Evolutionary conservation across 179 eudicot genomes (phyloP).

Genomic region (Spergularia azorica): DNA sequence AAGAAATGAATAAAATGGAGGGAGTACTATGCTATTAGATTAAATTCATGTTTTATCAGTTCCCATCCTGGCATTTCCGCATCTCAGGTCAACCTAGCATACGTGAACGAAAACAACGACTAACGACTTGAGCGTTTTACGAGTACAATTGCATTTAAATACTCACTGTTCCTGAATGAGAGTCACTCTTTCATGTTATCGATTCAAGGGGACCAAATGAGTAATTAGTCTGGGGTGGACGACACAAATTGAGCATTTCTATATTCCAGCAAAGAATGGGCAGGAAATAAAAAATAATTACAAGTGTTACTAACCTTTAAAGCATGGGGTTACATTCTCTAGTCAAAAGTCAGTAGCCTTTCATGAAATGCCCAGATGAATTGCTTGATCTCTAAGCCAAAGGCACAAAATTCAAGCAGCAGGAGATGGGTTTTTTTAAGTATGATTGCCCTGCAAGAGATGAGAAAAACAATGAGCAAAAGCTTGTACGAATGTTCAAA

Average conservation of each 20-base stretch:
- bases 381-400: slow-evolving; percentile 2
- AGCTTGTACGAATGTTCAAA: neutral
- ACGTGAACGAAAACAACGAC: too few relatives aligned
- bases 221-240: neutral
- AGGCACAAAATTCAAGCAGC: neutral
- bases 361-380: neutral
- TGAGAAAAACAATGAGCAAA: slow-evolving; percentile 4
- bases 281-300: neutral
- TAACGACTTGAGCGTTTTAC: too few relatives aligned
- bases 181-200: too few relatives aligned
- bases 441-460: slow-evolving; percentile 4
- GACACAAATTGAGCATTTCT: neutral
- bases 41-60: too few relatives aligned
- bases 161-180: neutral
- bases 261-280: slow-evolving; percentile 12
- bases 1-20: too few relatives aligned
- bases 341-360: neutral
- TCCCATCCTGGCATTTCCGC: too few relatives aligned
- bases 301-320: neutral
- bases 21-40: too few relatives aligned
- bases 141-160: neutral
- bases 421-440: slow-evolving; percentile 1
- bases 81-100: too few relatives aligned
- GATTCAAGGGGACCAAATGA: neutral
- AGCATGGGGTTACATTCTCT: neutral